These are phyloP conservation scores for Buxus sempervirens DNA, from an alignment of 164 flowering plant genomes.

Conservation along the genomic window DNA sequence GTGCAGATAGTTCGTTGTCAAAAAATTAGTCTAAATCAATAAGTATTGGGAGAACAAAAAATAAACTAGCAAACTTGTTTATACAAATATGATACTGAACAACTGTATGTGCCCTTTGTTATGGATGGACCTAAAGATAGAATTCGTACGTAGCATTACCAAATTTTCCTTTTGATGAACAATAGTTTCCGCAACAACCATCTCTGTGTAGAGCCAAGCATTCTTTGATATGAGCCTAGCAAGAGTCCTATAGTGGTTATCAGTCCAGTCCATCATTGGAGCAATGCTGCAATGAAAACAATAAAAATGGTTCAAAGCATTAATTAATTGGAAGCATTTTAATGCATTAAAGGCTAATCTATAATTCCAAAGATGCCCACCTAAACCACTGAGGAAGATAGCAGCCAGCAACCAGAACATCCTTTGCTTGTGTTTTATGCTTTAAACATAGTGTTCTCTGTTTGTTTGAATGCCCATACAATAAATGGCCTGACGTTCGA, in stretches of 20 bases:
- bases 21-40: background rate
- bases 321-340: background rate
- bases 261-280: conserved; percentile 99
- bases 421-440: conserved; percentile 22
- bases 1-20: background rate
- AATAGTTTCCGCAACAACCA: conserved; percentile 95
- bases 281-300: conserved; percentile 58
- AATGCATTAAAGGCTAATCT: background rate
- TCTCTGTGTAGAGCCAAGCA: conserved; percentile 97
- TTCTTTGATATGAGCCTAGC: conserved; percentile 88
- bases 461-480: conserved; percentile 20
- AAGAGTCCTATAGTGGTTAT: conserved; percentile 81
- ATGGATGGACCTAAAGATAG: background rate
- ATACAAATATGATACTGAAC: too few relatives aligned
- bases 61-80: too few relatives aligned
- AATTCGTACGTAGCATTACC: conserved; percentile 31
- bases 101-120: background rate
- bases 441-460: conserved; percentile 25
- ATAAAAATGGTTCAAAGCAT: background rate
- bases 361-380: conserved; percentile 25
- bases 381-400: conserved; percentile 84
- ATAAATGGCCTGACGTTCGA: conserved; percentile 26
- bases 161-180: conserved; percentile 76
- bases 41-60: too few relatives aligned
- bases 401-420: conserved; percentile 34